Conservation (phyloP, 2,329 filamentous ascomycete genomes). For the Fusarium dlaminii region DNA sequence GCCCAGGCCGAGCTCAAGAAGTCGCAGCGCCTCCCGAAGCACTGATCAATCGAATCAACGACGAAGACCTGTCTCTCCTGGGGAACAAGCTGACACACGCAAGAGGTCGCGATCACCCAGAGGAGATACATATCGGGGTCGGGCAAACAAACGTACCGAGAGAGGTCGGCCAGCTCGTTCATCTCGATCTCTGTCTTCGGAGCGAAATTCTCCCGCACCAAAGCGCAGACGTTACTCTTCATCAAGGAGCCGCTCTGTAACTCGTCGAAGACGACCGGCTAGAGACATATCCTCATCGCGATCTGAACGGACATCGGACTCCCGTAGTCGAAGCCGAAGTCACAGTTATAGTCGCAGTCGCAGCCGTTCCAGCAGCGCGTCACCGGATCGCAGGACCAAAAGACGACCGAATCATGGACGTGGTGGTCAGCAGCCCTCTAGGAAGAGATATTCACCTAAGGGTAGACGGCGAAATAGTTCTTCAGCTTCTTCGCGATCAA, state of each 20-base stretch:
- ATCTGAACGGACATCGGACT: conserved; percentile 51
- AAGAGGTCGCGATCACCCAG: conserved; percentile 54
- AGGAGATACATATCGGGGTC: conserved; percentile 41
- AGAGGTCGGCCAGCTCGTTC: conserved; percentile 38
- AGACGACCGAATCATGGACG: conserved; percentile 13
- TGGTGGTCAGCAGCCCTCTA: conserved; percentile 13
- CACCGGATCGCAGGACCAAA: conserved; percentile 30
- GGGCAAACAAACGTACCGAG: conserved; percentile 34
- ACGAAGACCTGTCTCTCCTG: conserved; percentile 47
- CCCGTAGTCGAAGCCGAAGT: conserved; percentile 42
- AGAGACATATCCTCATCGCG: conserved; percentile 53
- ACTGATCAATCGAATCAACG: conserved; percentile 48
- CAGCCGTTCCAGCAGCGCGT: conserved; percentile 27
- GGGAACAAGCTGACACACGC: conserved; percentile 45
- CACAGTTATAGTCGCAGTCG: conserved; percentile 27
- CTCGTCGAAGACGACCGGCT: conserved; percentile 49
- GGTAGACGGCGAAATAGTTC: conserved; percentile 60
- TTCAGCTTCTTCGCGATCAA: conserved; percentile 61
- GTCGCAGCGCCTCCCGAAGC: conserved; percentile 44
- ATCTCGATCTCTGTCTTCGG: conserved; percentile 51
- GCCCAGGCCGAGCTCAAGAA: conserved; percentile 49
- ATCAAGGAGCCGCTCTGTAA: conserved; percentile 59
- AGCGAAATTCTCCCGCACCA: conserved; percentile 53
- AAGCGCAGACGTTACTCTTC: conserved; percentile 63
- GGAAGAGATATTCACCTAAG: conserved; percentile 26